Evolutionary conservation across 495 filamentous ascomycete genomes (phyloP).

Genomic region (Chaetomium cochliodes): DNA sequence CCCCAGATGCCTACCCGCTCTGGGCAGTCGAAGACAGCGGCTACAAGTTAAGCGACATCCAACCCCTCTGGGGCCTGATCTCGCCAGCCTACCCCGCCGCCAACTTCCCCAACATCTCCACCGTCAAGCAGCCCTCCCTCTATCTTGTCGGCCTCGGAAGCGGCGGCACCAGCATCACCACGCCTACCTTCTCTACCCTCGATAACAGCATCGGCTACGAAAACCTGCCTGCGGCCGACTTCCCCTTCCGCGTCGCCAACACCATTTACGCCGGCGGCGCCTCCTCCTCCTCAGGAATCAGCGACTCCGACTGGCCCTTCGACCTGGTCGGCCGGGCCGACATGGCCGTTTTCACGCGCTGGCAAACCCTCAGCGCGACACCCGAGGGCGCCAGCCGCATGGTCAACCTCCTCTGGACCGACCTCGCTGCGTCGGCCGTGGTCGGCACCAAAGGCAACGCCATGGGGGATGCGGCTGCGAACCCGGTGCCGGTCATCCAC

Average conservation of each 20-base stretch:
- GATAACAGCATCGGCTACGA: neutral
- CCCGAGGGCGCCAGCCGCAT: constrained; percentile 30
- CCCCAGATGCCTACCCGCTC: constrained; percentile 28
- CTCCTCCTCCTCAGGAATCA: neutral
- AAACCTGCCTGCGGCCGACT: constrained; percentile 16
- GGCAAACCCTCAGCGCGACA: constrained; percentile 35
- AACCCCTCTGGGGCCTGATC: constrained; percentile 42
- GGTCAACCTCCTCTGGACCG: constrained; percentile 46
- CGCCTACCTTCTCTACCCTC: neutral
- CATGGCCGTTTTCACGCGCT: constrained; percentile 36
- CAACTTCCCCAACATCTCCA: constrained; percentile 33
- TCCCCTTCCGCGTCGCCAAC: constrained; percentile 12
- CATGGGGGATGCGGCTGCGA: constrained; percentile 5
- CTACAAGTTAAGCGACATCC: constrained; percentile 24
- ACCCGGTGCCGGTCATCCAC: constrained; percentile 18
- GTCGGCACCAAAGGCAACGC: constrained; percentile 33
- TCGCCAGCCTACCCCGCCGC: constrained; percentile 23
- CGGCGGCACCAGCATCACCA: neutral
- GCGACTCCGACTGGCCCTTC: neutral
- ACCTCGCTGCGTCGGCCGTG: constrained; percentile 38
- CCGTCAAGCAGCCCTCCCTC: constrained; percentile 30
- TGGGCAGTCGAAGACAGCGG: constrained; percentile 43
- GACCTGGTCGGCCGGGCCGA: constrained; percentile 38
- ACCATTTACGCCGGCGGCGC: constrained; percentile 1
- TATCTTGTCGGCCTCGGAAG: constrained; percentile 29